These are phyloP conservation scores for Batkoa obscura DNA, from an alignment of 371 early-diverging fungal species.

Conservation along the genomic window DNA sequence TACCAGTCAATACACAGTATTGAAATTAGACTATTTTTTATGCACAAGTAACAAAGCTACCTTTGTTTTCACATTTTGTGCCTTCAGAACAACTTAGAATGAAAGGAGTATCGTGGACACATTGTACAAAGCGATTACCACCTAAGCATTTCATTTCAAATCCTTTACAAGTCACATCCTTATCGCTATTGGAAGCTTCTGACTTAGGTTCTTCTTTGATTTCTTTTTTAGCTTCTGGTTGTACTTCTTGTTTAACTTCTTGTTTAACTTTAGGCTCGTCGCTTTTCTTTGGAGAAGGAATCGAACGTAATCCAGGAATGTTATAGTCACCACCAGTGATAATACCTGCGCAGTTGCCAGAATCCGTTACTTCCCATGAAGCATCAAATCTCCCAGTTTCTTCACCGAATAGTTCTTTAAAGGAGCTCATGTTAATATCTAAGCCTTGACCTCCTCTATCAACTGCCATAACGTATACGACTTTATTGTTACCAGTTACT, in stretches of 20 bases:
- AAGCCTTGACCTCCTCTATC: slow-evolving; percentile 28
- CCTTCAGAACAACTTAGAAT: not conserved
- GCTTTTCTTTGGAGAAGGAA: not conserved
- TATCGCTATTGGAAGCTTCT: not conserved
- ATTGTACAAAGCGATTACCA: not conserved
- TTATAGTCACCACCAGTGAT: slow-evolving; percentile 1
- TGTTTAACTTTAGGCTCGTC: not conserved
- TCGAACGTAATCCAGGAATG: not conserved
- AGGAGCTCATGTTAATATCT: slow-evolving; percentile 18
- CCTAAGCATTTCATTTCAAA: not conserved
- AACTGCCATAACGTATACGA: slow-evolving; percentile 26
- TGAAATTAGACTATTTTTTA: not conserved
- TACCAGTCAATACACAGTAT: not conserved
- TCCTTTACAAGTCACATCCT: not conserved
- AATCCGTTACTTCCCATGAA: slow-evolving; percentile 12
- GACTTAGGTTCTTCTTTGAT: not conserved
- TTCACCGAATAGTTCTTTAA: slow-evolving; percentile 13
- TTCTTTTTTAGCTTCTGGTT: not conserved
- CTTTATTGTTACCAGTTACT: slow-evolving; percentile 13
- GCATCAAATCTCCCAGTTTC: slow-evolving; percentile 14
- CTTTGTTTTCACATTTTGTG: not conserved
- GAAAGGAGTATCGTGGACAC: not conserved
- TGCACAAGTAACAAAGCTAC: not conserved
- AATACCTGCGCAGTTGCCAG: slow-evolving; percentile 10
- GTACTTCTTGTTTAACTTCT: not conserved